Evolutionary conservation across 164 flowering plant genomes (phyloP).

Genomic region (Chloranthus sessilifolius): DNA sequence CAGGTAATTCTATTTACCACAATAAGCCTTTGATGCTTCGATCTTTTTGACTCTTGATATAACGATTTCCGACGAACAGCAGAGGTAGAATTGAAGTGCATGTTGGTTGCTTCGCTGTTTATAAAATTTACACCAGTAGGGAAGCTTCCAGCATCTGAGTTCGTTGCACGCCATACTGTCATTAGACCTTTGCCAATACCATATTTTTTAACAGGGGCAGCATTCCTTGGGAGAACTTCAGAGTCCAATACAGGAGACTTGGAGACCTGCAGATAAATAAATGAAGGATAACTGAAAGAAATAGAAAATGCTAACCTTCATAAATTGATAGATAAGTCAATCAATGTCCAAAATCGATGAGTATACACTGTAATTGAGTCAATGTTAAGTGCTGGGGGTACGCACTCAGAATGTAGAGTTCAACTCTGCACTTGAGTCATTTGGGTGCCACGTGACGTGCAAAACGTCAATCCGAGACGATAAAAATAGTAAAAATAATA

Average conservation of each 20-base stretch:
- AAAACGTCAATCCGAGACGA: too few species aligned
- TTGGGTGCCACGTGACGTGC: too few species aligned
- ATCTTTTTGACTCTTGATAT: constrained; percentile 16
- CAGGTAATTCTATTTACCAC: too few species aligned
- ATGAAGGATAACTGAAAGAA: neutral
- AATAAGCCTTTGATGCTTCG: constrained; percentile 20
- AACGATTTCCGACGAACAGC: constrained; percentile 13
- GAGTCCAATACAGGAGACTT: constrained; percentile 10
- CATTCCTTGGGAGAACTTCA: constrained; percentile 16
- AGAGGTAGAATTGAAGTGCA: constrained; percentile 9
- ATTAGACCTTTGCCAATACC: constrained; percentile 86
- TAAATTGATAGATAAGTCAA: too few species aligned
- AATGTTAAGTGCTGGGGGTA: too few species aligned
- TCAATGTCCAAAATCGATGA: too few species aligned
- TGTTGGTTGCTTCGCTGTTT: constrained; percentile 10
- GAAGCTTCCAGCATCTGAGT: constrained; percentile 37
- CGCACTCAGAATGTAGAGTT: too few species aligned
- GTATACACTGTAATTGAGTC: too few species aligned
- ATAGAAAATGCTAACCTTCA: too few species aligned
- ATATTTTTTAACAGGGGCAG: constrained; percentile 37
- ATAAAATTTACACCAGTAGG: constrained; percentile 32
- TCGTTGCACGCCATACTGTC: constrained; percentile 56
- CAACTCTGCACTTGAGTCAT: too few species aligned
- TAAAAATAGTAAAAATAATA: too few species aligned
- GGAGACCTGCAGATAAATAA: constrained; percentile 23